Evolutionary conservation across 495 filamentous ascomycete genomes (phyloP).

Genomic region (Penicillium psychrofluorescens): DNA sequence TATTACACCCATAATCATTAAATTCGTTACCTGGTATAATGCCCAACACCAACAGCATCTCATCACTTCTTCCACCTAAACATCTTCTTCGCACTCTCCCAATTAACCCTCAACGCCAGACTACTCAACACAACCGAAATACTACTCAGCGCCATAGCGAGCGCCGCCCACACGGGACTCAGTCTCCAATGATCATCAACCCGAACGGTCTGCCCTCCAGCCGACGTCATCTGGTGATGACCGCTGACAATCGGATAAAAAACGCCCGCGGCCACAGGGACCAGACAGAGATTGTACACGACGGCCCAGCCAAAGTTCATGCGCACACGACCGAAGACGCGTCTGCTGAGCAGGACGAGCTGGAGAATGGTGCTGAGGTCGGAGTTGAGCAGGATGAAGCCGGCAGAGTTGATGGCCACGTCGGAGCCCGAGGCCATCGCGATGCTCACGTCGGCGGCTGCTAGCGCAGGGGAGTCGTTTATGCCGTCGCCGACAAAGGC

Average conservation of each 20-base stretch:
- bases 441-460: slow-evolving; percentile 73
- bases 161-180: slow-evolving; percentile 75
- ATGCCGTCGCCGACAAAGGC: slow-evolving; percentile 79
- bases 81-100: slow-evolving; percentile 16
- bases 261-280: slow-evolving; percentile 80
- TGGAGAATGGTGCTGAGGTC: slow-evolving; percentile 64
- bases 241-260: slow-evolving; percentile 60
- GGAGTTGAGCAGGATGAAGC: slow-evolving; percentile 77
- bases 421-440: slow-evolving; percentile 80
- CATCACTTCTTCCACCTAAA: slow-evolving; percentile 5
- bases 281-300: slow-evolving; percentile 70
- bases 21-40: too few species aligned
- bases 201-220: slow-evolving; percentile 16
- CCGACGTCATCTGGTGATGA: slow-evolving; percentile 31
- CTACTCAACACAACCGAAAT: slow-evolving; percentile 73
- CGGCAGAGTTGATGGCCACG: slow-evolving; percentile 72
- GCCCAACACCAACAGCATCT: background rate
- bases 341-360: slow-evolving; percentile 60
- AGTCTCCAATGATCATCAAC: slow-evolving; percentile 43
- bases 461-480: slow-evolving; percentile 80
- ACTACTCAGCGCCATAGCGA: slow-evolving; percentile 83
- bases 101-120: slow-evolving; percentile 51
- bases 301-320: slow-evolving; percentile 87
- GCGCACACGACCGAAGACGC: slow-evolving; percentile 71
- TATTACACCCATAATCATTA: too few species aligned